These are phyloP conservation scores for Endogone sp. DNA, from an alignment of 192 early-diverging fungal genomes.

Conservation along the genomic window DNA sequence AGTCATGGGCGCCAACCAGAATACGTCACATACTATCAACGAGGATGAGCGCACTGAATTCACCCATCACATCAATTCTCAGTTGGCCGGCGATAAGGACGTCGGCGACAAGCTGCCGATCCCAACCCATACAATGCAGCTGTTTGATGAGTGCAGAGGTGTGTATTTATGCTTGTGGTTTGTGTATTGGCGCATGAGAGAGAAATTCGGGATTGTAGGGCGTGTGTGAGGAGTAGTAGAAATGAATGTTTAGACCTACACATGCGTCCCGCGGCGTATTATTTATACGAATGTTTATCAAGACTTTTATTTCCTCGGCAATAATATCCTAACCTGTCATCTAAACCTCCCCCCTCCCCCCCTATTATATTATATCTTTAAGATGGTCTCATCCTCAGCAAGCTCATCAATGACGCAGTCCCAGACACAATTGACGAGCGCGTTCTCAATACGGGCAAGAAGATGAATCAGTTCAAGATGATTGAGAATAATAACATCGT, in stretches of 20 bases:
- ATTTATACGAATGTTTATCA: too few species aligned
- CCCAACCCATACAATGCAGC: slow-evolving; percentile 88
- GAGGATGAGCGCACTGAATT: slow-evolving; percentile 98
- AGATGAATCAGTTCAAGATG: slow-evolving; percentile 93
- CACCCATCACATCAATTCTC: slow-evolving; percentile 89
- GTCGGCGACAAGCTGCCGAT: slow-evolving; percentile 88
- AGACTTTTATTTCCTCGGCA: too few species aligned
- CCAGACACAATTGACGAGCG: slow-evolving; percentile 99
- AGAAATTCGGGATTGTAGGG: too few species aligned
- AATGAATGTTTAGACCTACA: neutral
- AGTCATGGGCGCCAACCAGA: slow-evolving; percentile 77
- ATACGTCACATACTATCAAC: slow-evolving; percentile 96
- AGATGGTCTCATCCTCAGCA: slow-evolving; percentile 92
- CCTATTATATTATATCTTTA: too few species aligned
- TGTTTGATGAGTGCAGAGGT: slow-evolving; percentile 95
- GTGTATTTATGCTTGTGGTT: neutral
- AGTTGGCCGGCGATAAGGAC: slow-evolving; percentile 75
- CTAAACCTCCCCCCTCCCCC: too few species aligned
- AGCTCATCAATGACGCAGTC: slow-evolving; percentile 97
- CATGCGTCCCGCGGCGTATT: too few species aligned
- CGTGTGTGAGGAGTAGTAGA: neutral
- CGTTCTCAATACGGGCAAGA: slow-evolving; percentile 87
- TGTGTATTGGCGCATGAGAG: neutral
- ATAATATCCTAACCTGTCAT: too few species aligned
- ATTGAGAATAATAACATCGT: slow-evolving; percentile 99